A percentile compares a stretch with the other conserved stretches of the same genome.
Evolutionary conservation across 2,329 filamentous ascomycete species (phyloP).

Genomic region (Neobulgaria alba): DNA sequence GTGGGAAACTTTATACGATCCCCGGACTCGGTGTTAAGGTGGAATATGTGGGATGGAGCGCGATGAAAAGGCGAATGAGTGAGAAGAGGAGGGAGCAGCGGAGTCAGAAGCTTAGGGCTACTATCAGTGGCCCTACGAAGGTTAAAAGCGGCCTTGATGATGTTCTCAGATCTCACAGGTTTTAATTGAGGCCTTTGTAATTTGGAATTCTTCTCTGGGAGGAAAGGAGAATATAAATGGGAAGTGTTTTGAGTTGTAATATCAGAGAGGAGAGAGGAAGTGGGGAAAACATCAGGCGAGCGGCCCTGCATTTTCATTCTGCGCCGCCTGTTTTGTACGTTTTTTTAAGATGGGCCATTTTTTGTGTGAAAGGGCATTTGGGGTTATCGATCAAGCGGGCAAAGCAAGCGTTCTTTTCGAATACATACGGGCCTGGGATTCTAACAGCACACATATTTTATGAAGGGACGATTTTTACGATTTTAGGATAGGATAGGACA

Average conservation of each 20-base stretch:
- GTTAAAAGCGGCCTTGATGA: conserved; percentile 26
- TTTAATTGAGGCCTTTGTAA: too few species aligned
- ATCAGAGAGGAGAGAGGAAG: not conserved
- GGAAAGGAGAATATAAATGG: too few species aligned
- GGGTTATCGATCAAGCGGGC: too few species aligned
- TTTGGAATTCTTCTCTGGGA: too few species aligned
- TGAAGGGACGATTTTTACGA: too few species aligned
- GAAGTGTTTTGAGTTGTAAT: not conserved
- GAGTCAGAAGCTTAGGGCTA: conserved; percentile 47
- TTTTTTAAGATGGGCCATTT: not conserved
- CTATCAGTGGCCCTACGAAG: conserved; percentile 48
- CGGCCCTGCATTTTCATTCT: not conserved
- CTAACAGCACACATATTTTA: too few species aligned
- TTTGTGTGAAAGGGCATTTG: too few species aligned
- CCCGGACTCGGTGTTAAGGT: conserved; percentile 35
- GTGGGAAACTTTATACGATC: conserved; percentile 22
- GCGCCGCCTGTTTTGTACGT: not conserved
- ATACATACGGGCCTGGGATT: too few species aligned
- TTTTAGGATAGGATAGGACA: too few species aligned
- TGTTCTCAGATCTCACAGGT: conserved; percentile 15
- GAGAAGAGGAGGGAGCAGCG: conserved; percentile 52
- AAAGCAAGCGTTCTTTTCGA: too few species aligned
- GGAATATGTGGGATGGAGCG: conserved; percentile 41
- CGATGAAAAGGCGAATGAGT: conserved; percentile 45
- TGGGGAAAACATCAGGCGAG: not conserved